These are phyloP conservation scores for Crithidia sp. DNA, from an alignment of 208 protist species.

Conservation along the genomic window DNA sequence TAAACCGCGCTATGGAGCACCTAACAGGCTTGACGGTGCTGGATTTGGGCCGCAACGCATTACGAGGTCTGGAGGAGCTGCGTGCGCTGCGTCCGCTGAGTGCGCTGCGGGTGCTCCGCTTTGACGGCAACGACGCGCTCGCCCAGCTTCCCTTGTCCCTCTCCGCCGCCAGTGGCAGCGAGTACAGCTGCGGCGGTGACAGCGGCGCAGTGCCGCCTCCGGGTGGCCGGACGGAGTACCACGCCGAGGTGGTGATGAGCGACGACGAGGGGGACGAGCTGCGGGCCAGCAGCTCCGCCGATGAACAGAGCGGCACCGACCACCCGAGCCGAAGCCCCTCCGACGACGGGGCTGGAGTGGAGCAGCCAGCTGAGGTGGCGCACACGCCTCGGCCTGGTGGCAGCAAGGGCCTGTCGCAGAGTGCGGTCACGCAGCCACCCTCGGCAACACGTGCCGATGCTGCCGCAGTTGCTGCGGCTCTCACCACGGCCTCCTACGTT, in stretches of 20 bases:
- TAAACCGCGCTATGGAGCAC: constrained; percentile 46
- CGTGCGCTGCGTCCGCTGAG: constrained; percentile 17
- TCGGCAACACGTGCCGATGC: background rate
- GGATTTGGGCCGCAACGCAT: constrained; percentile 19
- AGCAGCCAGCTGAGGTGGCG: background rate
- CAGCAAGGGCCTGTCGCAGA: background rate
- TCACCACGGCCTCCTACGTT: constrained; percentile 38
- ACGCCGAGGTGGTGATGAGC: constrained; percentile 41
- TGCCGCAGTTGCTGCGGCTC: constrained; percentile 5
- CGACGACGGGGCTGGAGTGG: background rate
- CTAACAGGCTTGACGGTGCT: constrained; percentile 36
- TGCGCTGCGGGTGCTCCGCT: constrained; percentile 40
- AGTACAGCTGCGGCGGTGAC: background rate
- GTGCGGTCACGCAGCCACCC: no score
- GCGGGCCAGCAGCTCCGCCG: constrained; percentile 1
- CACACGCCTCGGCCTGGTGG: background rate
- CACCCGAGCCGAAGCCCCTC: background rate
- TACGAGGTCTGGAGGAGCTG: constrained; percentile 30
- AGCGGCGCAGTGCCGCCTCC: background rate
- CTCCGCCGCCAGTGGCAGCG: background rate
- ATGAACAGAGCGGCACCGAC: constrained; percentile 2
- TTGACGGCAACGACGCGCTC: constrained; percentile 45
- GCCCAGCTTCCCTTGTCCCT: background rate
- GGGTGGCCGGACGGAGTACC: constrained; percentile 22
- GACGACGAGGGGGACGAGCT: constrained; percentile 21